These are phyloP conservation scores for Rhodosporidiobolus odoratus DNA, from an alignment of 768 basidiomycete genomes.

Conservation along the genomic window DNA sequence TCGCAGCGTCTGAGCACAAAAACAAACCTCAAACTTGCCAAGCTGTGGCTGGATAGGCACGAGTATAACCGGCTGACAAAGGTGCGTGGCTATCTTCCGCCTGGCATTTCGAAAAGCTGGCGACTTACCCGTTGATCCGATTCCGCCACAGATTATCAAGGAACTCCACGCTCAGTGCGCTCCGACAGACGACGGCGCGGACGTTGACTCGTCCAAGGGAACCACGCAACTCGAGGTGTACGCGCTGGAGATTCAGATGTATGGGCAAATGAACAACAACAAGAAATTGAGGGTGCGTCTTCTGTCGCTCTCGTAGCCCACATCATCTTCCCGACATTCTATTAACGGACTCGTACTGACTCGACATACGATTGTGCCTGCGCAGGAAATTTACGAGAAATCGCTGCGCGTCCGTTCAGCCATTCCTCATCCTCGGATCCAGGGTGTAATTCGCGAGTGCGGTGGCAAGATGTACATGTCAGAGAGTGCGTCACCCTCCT, in stretches of 20 bases:
- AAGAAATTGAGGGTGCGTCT: conserved; percentile 80
- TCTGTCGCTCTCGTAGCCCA: not conserved
- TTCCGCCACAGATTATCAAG: conserved; percentile 11
- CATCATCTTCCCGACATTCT: too few relatives aligned
- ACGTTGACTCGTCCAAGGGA: conserved; percentile 80
- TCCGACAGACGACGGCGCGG: conserved; percentile 69
- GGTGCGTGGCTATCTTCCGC: conserved; percentile 49
- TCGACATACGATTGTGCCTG: too few relatives aligned
- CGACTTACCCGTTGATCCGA: not conserved
- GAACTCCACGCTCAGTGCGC: conserved; percentile 53
- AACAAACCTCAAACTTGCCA: conserved; percentile 93
- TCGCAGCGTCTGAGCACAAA: conserved; percentile 81
- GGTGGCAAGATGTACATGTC: conserved; percentile 99
- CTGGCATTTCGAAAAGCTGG: not conserved
- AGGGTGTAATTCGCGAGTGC: conserved; percentile 98
- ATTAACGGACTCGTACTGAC: too few relatives aligned
- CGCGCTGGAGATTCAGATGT: conserved; percentile 98
- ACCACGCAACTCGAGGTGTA: conserved; percentile 94
- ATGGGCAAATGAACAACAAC: conserved; percentile 89
- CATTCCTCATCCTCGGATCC: conserved; percentile 94
- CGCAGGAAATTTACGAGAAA: conserved; percentile 93
- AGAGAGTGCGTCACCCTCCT: conserved; percentile 61
- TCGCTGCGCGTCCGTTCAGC: conserved; percentile 87
- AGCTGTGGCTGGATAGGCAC: conserved; percentile 91
- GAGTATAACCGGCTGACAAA: conserved; percentile 79